Evolutionary conservation across 108 stramenopile genomes (phyloP).

Genomic region (Nitzschia palea): DNA sequence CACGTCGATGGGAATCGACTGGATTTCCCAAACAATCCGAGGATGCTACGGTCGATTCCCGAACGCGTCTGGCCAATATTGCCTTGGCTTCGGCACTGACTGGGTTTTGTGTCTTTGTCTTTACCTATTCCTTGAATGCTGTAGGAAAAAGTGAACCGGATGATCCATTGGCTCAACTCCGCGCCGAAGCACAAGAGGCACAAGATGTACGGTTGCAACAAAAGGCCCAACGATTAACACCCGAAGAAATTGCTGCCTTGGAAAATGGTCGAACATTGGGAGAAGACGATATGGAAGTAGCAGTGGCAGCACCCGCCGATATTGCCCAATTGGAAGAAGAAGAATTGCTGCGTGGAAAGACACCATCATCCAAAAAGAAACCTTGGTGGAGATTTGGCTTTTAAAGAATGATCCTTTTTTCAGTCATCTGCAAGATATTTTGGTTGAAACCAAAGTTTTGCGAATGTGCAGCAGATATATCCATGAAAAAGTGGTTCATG

Average conservation of each 20-base stretch:
- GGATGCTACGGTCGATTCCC: not conserved
- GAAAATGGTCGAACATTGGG: constrained; percentile 7
- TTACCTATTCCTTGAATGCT: constrained; percentile 36
- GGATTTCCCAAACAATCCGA: not conserved
- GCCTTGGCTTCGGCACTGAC: constrained; percentile 15
- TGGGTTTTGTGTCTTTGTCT: constrained; percentile 38
- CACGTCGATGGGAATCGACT: no score
- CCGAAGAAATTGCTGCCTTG: constrained; percentile 35
- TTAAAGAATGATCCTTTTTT: no score
- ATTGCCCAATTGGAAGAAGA: constrained; percentile 37
- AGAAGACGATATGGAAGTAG: constrained; percentile 11
- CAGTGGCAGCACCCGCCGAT: constrained; percentile 32
- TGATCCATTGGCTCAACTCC: constrained; percentile 40
- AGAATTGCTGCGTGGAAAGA: constrained; percentile 5
- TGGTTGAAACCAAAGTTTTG: no score
- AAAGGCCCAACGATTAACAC: constrained; percentile 9
- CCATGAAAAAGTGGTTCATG: no score
- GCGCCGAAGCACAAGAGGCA: constrained; percentile 42
- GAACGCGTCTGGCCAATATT: constrained; percentile 17
- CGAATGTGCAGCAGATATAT: no score
- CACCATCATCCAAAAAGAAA: constrained; percentile 22
- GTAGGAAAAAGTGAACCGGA: constrained; percentile 16
- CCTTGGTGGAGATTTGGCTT: constrained; percentile 46
- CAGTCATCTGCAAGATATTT: no score
- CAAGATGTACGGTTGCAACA: not conserved